Evolutionary conservation across 768 basidiomycete species (phyloP).

Genomic region (Hygrophorus russula): DNA sequence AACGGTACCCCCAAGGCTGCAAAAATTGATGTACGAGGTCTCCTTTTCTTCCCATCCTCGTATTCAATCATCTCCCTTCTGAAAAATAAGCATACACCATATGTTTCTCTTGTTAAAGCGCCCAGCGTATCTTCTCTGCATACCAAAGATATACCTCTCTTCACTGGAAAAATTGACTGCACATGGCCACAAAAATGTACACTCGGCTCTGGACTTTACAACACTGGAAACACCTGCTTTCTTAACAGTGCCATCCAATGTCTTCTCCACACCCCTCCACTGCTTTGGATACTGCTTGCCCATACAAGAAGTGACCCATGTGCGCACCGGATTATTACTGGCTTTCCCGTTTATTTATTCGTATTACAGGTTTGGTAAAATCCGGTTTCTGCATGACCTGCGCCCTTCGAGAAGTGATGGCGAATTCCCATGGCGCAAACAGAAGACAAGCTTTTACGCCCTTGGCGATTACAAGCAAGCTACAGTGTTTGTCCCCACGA

Average conservation of each 20-base stretch:
- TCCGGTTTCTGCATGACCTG: slow-evolving; percentile 77
- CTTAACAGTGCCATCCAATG: slow-evolving; percentile 92
- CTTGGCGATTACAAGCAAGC: slow-evolving; percentile 46
- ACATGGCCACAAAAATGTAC: slow-evolving; percentile 45
- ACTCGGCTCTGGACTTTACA: slow-evolving; percentile 59
- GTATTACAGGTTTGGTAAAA: slow-evolving; percentile 26
- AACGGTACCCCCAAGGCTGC: slow-evolving; percentile 50
- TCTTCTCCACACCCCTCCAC: slow-evolving; percentile 83
- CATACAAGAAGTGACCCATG: slow-evolving; percentile 46
- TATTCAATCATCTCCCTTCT: background rate
- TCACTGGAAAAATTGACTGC: slow-evolving; percentile 44
- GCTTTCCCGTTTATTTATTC: slow-evolving; percentile 5
- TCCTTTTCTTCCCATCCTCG: background rate
- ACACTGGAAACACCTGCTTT: slow-evolving; percentile 92
- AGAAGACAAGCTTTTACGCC: slow-evolving; percentile 48
- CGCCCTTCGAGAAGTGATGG: slow-evolving; percentile 45
- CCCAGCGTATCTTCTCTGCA: slow-evolving; percentile 12
- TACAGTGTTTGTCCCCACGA: slow-evolving; percentile 44
- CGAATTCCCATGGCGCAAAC: slow-evolving; percentile 32
- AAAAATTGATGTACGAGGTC: slow-evolving; percentile 34
- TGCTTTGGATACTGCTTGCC: slow-evolving; percentile 47
- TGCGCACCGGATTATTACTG: slow-evolving; percentile 26
- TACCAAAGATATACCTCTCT: slow-evolving; percentile 30
- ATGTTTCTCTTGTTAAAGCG: background rate
- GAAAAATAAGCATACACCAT: background rate